These are phyloP conservation scores for Diplocarpon rosae DNA, from an alignment of 2,329 filamentous ascomycete genomes.

Conservation along the genomic window DNA sequence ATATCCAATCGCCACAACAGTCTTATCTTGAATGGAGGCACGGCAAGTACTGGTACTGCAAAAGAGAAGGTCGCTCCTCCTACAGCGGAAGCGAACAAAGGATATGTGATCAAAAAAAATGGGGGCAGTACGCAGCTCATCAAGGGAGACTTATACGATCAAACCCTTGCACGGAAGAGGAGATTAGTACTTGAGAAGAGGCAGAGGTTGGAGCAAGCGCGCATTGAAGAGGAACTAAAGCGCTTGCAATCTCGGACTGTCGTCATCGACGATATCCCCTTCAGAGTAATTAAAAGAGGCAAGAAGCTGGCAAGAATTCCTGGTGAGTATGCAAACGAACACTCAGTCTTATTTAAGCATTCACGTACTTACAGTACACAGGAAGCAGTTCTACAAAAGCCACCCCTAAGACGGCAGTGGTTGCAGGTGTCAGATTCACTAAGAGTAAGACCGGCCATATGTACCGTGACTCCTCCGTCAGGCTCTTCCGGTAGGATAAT, in stretches of 20 bases:
- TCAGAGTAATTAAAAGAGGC: constrained; percentile 62
- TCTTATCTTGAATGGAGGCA: constrained; percentile 48
- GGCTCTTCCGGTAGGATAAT: constrained; percentile 59
- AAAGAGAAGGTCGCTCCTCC: constrained; percentile 8
- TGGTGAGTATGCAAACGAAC: constrained; percentile 39
- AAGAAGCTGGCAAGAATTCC: constrained; percentile 69
- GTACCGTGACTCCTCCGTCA: constrained; percentile 64
- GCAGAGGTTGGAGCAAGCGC: constrained; percentile 47
- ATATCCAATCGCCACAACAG: constrained; percentile 43
- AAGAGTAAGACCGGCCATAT: constrained; percentile 84
- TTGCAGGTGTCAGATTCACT: constrained; percentile 73
- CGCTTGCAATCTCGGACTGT: constrained; percentile 11
- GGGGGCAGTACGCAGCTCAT: constrained; percentile 68
- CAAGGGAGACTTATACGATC: constrained; percentile 67
- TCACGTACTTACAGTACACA: constrained; percentile 29
- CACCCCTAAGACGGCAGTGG: constrained; percentile 61
- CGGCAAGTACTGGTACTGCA: constrained; percentile 1
- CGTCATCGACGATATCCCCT: constrained; percentile 51
- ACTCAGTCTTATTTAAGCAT: constrained; percentile 5
- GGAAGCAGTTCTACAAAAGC: constrained; percentile 47
- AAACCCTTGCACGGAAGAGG: constrained; percentile 54
- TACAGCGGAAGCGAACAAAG: constrained; percentile 18
- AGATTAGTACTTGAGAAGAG: constrained; percentile 43
- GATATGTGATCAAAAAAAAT: constrained; percentile 64
- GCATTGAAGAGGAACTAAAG: constrained; percentile 39